Evolutionary conservation across 768 basidiomycete species (phyloP).

Genomic region (Phylloporus sp.): DNA sequence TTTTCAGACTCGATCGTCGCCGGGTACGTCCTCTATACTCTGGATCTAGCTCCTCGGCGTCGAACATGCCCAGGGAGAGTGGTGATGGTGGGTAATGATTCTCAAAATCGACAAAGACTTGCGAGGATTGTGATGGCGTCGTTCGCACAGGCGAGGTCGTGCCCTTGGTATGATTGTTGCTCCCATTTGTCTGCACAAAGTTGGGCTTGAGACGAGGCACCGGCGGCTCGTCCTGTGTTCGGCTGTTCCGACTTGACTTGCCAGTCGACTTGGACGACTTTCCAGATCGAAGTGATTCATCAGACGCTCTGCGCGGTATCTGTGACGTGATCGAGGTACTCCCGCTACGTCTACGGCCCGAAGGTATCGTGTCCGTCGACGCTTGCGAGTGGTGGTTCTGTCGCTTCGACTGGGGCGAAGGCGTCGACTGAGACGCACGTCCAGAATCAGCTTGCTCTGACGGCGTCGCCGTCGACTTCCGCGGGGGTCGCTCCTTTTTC

Average conservation of each 20-base stretch:
- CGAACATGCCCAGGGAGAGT: slow-evolving; percentile 20
- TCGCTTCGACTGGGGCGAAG: slow-evolving; percentile 18
- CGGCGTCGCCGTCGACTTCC: slow-evolving; percentile 16
- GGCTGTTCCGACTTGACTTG: slow-evolving; percentile 28
- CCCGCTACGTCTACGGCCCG: slow-evolving; percentile 26
- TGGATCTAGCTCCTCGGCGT: slow-evolving; percentile 22
- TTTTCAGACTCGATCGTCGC: slow-evolving; percentile 32
- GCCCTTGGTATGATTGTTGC: slow-evolving; percentile 42
- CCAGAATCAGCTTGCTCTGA: slow-evolving; percentile 21
- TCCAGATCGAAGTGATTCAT: slow-evolving; percentile 40
- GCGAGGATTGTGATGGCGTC: slow-evolving; percentile 24
- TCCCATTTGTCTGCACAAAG: slow-evolving; percentile 19
- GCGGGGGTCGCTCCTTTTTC: slow-evolving; percentile 14
- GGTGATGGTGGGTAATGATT: slow-evolving; percentile 27
- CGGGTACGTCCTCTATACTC: slow-evolving; percentile 25
- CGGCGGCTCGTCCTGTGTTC: slow-evolving; percentile 26
- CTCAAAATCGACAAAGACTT: slow-evolving; percentile 26
- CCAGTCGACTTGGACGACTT: slow-evolving; percentile 35
- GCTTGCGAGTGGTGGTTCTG: slow-evolving; percentile 29
- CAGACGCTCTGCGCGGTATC: slow-evolving; percentile 31
- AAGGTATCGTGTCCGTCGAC: slow-evolving; percentile 22
- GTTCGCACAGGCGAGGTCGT: slow-evolving; percentile 24
- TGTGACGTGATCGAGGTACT: slow-evolving; percentile 19
- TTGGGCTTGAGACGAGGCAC: slow-evolving; percentile 31
- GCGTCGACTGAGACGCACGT: slow-evolving; percentile 17